Conservation (phyloP, 768 basidiomycete genomes). For the Mycena metata region DNA sequence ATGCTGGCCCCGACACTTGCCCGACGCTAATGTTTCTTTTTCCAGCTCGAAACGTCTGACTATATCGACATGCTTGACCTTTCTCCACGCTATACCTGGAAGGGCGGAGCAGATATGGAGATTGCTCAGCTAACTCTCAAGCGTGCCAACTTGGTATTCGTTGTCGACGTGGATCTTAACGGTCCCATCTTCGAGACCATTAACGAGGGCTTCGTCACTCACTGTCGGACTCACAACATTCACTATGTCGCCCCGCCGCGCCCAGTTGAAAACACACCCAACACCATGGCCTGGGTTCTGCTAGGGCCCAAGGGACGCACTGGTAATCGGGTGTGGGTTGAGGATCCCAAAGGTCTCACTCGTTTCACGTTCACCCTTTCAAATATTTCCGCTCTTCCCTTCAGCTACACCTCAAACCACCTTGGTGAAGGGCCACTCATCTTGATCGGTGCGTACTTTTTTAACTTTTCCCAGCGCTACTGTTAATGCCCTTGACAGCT, state of each 20-base stretch:
- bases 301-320: background rate
- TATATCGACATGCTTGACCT: conserved; percentile 4
- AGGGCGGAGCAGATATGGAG: background rate
- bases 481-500: too few species aligned
- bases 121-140: background rate
- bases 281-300: background rate
- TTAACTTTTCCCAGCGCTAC: too few species aligned
- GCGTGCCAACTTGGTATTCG: background rate
- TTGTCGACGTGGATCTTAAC: background rate
- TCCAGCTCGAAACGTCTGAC: background rate
- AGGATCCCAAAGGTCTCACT: conserved; percentile 11
- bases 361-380: conserved; percentile 1
- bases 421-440: background rate
- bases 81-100: conserved; percentile 1
- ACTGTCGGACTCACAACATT: background rate
- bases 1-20: too few species aligned
- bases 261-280: too few species aligned
- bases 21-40: too few species aligned
- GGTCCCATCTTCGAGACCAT: background rate
- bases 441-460: conserved; percentile 10
- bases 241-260: too few species aligned
- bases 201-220: background rate
- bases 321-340: background rate
- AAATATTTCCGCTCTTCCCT: background rate
- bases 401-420: conserved; percentile 3